phyloP scores from a whole-genome alignment of 2,329 filamentous ascomycete genomes.

The Fusarium xylarioides region DNA sequence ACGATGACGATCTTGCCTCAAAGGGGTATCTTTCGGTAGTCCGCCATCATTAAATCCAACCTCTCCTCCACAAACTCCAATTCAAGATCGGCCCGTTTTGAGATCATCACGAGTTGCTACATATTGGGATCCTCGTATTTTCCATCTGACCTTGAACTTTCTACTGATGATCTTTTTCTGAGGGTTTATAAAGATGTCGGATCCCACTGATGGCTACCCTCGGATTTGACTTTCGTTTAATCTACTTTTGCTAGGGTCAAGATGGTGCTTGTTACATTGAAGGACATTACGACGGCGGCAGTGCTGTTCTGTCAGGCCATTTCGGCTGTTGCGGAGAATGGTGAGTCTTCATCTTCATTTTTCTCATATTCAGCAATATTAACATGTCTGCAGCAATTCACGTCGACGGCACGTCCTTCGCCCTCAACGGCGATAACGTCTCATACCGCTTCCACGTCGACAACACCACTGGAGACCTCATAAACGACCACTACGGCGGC shows the following conservation, averaged over 20 bases:
- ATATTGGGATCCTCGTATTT: not conserved
- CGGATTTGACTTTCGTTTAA: not conserved
- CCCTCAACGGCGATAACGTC: slow-evolving; percentile 63
- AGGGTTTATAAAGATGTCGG: not conserved
- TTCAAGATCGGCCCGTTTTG: slow-evolving; percentile 7
- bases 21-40: slow-evolving; percentile 12
- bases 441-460: slow-evolving; percentile 74
- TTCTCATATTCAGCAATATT: not conserved
- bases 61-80: slow-evolving; percentile 10
- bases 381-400: slow-evolving; percentile 54
- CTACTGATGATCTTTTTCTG: no score
- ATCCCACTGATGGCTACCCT: not conserved
- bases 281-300: not conserved
- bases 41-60: not conserved
- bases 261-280: slow-evolving; percentile 1
- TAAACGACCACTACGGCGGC: slow-evolving; percentile 70
- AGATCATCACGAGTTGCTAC: not conserved
- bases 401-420: slow-evolving; percentile 64
- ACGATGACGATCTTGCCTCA: not conserved
- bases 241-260: not conserved
- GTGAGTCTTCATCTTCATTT: not conserved
- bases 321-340: not conserved
- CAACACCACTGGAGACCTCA: slow-evolving; percentile 62
- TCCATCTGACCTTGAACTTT: not conserved
- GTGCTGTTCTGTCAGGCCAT: not conserved